Evolutionary conservation across 805 yeast genomes (phyloP).

Genomic region (Yarrowia bubula): DNA sequence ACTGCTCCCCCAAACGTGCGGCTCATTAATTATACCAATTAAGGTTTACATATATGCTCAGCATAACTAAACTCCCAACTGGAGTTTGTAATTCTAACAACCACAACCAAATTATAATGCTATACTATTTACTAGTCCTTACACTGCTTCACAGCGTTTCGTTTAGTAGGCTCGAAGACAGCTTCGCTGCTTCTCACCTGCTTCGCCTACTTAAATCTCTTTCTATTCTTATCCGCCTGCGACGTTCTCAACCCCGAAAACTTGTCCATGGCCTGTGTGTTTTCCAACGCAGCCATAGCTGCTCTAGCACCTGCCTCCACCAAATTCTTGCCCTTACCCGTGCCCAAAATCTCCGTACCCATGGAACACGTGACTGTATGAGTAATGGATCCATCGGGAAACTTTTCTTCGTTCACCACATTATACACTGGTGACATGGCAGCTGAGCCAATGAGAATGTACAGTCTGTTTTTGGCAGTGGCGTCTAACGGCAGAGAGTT

Average conservation of each 20-base stretch:
- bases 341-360: slow-evolving; percentile 63
- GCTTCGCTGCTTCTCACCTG: too few species aligned
- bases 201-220: not conserved
- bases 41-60: too few species aligned
- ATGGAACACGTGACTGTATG: slow-evolving; percentile 66
- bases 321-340: slow-evolving; percentile 64
- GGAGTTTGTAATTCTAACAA: too few species aligned
- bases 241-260: slow-evolving; percentile 51
- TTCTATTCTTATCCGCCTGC: slow-evolving; percentile 4
- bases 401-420: slow-evolving; percentile 40
- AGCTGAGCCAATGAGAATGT: slow-evolving; percentile 71
- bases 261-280: slow-evolving; percentile 59
- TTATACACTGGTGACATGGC: slow-evolving; percentile 59
- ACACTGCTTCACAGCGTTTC: too few species aligned
- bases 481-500: slow-evolving; percentile 43
- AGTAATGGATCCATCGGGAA: slow-evolving; percentile 37
- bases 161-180: not conserved
- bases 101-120: too few species aligned
- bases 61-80: too few species aligned
- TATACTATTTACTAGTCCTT: too few species aligned
- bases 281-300: slow-evolving; percentile 72
- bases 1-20: too few species aligned
- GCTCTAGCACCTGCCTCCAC: slow-evolving; percentile 83
- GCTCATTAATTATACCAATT: too few species aligned
- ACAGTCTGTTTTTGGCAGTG: slow-evolving; percentile 75